Conservation (phyloP, 257 asterid genomes). For the Nicotiana undulata region DNA sequence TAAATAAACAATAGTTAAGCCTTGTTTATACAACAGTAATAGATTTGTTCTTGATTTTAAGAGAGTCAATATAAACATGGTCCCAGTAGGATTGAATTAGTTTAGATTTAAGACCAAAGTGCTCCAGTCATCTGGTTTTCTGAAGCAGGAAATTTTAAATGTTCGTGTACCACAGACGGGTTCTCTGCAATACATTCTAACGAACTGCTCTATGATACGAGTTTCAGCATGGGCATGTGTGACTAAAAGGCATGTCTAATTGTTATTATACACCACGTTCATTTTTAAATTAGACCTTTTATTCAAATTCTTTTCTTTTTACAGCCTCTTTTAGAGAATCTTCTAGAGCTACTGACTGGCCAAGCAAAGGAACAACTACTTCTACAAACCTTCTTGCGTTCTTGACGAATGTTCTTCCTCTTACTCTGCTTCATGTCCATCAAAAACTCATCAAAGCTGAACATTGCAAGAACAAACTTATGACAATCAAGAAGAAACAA, state of each 20-base stretch:
- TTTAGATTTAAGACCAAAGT: neutral
- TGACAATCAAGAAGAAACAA: neutral
- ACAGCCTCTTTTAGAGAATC: neutral
- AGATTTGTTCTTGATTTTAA: neutral
- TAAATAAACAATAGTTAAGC: neutral
- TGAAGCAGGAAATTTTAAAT: neutral
- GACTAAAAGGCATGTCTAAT: neutral
- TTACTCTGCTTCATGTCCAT: slow-evolving; percentile 97
- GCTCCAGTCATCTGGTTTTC: neutral
- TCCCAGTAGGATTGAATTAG: neutral
- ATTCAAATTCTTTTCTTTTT: neutral
- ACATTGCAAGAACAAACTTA: neutral
- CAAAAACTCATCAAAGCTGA: slow-evolving; percentile 94
- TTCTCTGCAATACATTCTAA: neutral
- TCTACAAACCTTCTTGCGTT: slow-evolving; percentile 78
- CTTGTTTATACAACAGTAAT: neutral
- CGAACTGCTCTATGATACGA: neutral
- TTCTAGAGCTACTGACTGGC: neutral
- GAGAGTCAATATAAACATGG: neutral
- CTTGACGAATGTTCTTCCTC: slow-evolving; percentile 95
- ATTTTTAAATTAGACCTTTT: neutral
- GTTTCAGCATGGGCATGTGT: neutral
- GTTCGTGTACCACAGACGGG: neutral
- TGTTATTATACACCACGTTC: neutral
- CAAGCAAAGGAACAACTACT: neutral